Base-by-base conservation (phyloP, 2,329 filamentous ascomycete species). In the Didymosphaeria variabile region DNA sequence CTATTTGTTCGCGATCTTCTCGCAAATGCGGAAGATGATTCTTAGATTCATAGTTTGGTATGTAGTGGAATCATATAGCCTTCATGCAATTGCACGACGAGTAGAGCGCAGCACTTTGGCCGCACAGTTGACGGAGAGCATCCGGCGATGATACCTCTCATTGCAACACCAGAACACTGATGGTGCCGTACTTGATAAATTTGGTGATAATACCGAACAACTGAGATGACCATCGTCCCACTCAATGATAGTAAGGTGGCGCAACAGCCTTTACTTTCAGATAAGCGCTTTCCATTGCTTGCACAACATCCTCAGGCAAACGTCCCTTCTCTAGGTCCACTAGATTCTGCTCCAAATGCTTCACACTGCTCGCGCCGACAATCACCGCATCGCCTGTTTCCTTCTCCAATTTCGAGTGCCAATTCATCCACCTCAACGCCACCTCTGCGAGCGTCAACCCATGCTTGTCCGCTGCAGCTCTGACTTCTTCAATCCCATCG, bases 221-320 rank as follows among this genome's bases (percentile, higher is more conserved):
- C 17, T 17, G 3, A 44, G 15, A 9, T 5, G 10, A 2, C 7
- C 12, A 17, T 13, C 26, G 2, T 29, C 2, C 21, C 21, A 51
- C 5, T 34, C 34, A 45, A 5, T 46, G 38, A 31, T 7, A 55
- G 23, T 55, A 55, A 17, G 23, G 17, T 32, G 53, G 53, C 15
- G 53, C 53, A 21, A 55, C 40, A 45, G 4, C 53, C 17, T 21
- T 9, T 6, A 55, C 23, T 19, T 45, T 44, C 23, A 23, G 45
- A 17, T 45, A 55, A 2, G 52, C 52, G 23, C 26, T 40, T 10
- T 96, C 91, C 58, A 96, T 80, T 13, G 86, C 88, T 72, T 88
- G 78, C 17, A 95, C 84, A 17, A 95, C 88, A 31, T 92, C 91
- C n/a, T 90, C 86, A 0, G 91, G 91, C 65, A 95, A 80, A 1